Conservation (phyloP, 2,329 filamentous ascomycete species). For the Aspergillus texensis region DNA sequence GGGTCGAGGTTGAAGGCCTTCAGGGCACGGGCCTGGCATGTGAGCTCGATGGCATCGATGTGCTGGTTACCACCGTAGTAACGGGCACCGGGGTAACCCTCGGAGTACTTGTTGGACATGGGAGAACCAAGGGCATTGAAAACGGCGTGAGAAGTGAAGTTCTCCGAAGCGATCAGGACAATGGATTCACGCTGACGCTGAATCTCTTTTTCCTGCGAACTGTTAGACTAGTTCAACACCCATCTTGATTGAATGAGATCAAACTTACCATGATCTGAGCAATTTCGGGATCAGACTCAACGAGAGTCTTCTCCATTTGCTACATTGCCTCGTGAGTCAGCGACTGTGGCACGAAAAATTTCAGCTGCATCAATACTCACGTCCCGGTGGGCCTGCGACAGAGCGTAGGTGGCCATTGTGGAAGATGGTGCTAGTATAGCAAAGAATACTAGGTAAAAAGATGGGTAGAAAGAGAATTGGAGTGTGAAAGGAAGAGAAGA, state of each 20-base stretch:
- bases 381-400: constrained; percentile 67
- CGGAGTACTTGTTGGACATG: constrained; percentile 99
- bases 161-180: constrained; percentile 97
- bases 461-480: constrained; percentile 14
- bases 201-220: constrained; percentile 77
- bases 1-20: constrained; percentile 85
- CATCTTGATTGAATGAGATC: not conserved
- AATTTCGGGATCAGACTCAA: constrained; percentile 91
- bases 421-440: constrained; percentile 8
- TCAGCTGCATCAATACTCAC: constrained; percentile 46
- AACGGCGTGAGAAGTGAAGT: constrained; percentile 97
- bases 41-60: constrained; percentile 93
- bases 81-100: constrained; percentile 95
- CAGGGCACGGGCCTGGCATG: constrained; percentile 92
- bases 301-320: constrained; percentile 94
- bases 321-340: constrained; percentile 49
- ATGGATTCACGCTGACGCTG: constrained; percentile 98
- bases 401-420: constrained; percentile 60
- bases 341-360: constrained; percentile 16
- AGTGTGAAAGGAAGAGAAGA: constrained; percentile 11
- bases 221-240: constrained; percentile 30
- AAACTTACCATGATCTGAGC: constrained; percentile 87
- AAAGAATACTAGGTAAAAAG: constrained; percentile 4
- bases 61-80: constrained; percentile 99
- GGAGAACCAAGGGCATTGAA: constrained; percentile 94